These are phyloP conservation scores for Globisporangium irregulare DNA, from an alignment of 352 stramenopile species.

Conservation along the genomic window DNA sequence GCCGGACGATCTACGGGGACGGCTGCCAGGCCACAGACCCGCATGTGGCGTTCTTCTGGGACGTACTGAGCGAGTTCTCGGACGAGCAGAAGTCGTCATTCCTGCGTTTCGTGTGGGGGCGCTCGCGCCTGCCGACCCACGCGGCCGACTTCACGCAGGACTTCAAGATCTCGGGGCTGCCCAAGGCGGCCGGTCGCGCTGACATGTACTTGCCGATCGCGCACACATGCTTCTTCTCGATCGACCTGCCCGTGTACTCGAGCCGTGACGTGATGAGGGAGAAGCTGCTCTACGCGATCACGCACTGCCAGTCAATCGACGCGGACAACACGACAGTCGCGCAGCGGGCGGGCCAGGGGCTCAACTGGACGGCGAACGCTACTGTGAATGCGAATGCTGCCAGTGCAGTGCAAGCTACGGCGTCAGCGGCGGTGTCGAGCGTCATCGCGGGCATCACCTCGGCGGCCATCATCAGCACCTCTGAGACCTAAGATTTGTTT, in stretches of 20 bases:
- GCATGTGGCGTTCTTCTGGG: slow-evolving; percentile 91
- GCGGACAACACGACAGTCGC: slow-evolving; percentile 88
- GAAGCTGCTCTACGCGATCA: slow-evolving; percentile 87
- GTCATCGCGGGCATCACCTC: slow-evolving; percentile 54
- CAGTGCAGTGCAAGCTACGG: slow-evolving; percentile 22
- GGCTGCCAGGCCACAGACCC: slow-evolving; percentile 82
- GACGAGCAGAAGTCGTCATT: slow-evolving; percentile 90
- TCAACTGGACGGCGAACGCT: slow-evolving; percentile 70
- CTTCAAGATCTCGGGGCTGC: slow-evolving; percentile 87
- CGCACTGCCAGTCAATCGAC: slow-evolving; percentile 85
- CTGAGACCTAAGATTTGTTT: slow-evolving; percentile 18
- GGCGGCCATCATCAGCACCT: slow-evolving; percentile 8
- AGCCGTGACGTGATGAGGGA: slow-evolving; percentile 74
- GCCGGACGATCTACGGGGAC: slow-evolving; percentile 88
- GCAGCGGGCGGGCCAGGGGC: slow-evolving; percentile 78
- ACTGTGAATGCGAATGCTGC: neutral
- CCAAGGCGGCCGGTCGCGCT: slow-evolving; percentile 65
- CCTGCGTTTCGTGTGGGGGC: slow-evolving; percentile 85
- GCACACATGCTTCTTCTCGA: slow-evolving; percentile 90
- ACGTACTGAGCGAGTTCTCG: slow-evolving; percentile 82
- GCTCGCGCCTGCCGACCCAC: slow-evolving; percentile 88
- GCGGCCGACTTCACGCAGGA: slow-evolving; percentile 87
- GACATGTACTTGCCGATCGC: slow-evolving; percentile 86
- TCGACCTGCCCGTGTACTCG: slow-evolving; percentile 80
- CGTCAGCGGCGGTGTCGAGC: slow-evolving; percentile 55